These are phyloP conservation scores for Sphaceloma murrayae DNA, from an alignment of 2,329 filamentous ascomycete genomes.

Conservation along the genomic window DNA sequence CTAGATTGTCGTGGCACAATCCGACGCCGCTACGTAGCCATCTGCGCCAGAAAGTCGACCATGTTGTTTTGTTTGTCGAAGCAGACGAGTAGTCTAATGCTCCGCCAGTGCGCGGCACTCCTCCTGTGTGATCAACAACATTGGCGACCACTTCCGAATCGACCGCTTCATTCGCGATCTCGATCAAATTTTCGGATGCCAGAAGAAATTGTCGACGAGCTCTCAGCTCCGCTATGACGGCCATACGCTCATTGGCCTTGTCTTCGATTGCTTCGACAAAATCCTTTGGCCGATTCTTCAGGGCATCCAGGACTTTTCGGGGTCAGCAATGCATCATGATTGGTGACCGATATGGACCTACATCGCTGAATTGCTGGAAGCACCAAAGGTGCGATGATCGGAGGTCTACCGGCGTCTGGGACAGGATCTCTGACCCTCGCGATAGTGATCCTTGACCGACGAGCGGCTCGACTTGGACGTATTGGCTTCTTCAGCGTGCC, in stretches of 20 bases:
- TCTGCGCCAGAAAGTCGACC: too few relatives aligned
- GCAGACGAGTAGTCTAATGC: too few relatives aligned
- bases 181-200: neutral
- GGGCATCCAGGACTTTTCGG: neutral
- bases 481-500: slow-evolving; percentile 11
- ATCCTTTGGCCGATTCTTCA: slow-evolving; percentile 4
- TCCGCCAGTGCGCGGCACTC: too few relatives aligned
- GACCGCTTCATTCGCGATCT: neutral
- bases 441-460: slow-evolving; percentile 9
- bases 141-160: neutral
- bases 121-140: neutral
- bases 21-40: too few relatives aligned
- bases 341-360: neutral
- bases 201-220: slow-evolving; percentile 1
- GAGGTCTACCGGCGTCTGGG: slow-evolving; percentile 11
- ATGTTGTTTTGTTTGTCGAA: too few relatives aligned
- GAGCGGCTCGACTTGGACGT: slow-evolving; percentile 3
- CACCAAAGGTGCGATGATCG: slow-evolving; percentile 7
- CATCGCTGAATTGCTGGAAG: slow-evolving; percentile 1
- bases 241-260: neutral
- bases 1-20: too few relatives aligned
- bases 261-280: neutral
- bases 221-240: neutral
- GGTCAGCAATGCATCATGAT: neutral
- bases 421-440: slow-evolving; percentile 6